Evolutionary conservation across 257 asterid species (phyloP).

Genomic region (Scutellaria baicalensis): DNA sequence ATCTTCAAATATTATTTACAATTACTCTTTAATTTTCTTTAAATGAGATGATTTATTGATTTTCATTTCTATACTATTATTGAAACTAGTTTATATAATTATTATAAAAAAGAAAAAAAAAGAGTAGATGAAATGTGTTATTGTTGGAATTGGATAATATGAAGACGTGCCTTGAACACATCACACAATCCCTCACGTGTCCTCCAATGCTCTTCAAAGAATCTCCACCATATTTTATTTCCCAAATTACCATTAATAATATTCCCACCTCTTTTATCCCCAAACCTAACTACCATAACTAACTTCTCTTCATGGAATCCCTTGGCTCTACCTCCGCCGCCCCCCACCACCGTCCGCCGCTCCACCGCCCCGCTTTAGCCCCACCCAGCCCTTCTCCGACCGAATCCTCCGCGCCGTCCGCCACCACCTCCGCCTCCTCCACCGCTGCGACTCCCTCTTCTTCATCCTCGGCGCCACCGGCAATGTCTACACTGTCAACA

Average conservation of each 20-base stretch:
- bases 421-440: conserved; percentile 93
- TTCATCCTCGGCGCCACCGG: conserved; percentile 84
- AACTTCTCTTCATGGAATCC: conserved; percentile 43
- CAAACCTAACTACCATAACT: conserved; percentile 20
- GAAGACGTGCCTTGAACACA: conserved; percentile 44
- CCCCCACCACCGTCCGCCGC: conserved; percentile 22
- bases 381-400: conserved; percentile 53
- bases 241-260: not conserved
- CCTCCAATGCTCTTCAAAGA: conserved; percentile 52
- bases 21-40: no score
- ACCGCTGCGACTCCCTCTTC: conserved; percentile 64
- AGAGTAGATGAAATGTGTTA: no score
- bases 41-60: no score
- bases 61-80: no score
- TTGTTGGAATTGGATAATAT: not conserved
- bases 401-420: conserved; percentile 68
- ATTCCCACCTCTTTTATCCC: not conserved
- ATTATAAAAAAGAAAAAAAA: no score
- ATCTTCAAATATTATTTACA: no score
- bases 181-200: conserved; percentile 77
- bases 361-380: conserved; percentile 20
- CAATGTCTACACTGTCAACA: conserved; percentile 74
- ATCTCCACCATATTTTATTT: conserved; percentile 29
- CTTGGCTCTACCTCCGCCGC: conserved; percentile 46
- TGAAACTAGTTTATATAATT: no score